Base-by-base conservation (phyloP, 2,329 filamentous ascomycete species). In the Pezicula rhizophila region DNA sequence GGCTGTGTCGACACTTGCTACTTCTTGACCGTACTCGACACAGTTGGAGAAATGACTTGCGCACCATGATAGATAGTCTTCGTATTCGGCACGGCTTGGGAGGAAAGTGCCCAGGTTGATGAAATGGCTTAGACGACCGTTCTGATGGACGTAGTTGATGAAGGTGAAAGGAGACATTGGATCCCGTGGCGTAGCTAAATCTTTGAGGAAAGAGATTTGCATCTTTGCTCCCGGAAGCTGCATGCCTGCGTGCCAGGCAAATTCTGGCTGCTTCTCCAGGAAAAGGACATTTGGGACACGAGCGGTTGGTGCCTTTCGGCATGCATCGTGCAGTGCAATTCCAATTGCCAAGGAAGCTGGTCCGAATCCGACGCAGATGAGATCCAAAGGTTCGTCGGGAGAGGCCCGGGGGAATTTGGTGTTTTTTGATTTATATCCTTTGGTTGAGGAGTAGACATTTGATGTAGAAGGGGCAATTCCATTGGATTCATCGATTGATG, bases 131-230 rank as follows among this genome's bases (percentile, higher is more conserved):
- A 96, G 76, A n/a, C 91, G 79, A 50, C 77, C 77, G 60, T 93
- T 84, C 60, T 79, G 70, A 70, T 93, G 85, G n/a, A 96, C 79
- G 66, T 96, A 96, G 70, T 96, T 96, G 63, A 95, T 73, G 70
- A 96, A 96, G 14, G 91, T 96, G 68, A 96, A 96, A 61, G 89
- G 79, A 58, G 87, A 95, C 55, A 86, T 81, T 8, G 91, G 91
- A 64, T 96, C 84, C 49, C 91, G 80, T 58, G 95, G 75, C 3
- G 88, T 92, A 4, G 91, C 91, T 68, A 96, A 79, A 64, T 96
- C 91, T 71, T 96, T 96, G 73, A 96, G 79, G 72, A 95, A 96
- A 15, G 88, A 92, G 59, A 96, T 96, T 64, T 96, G 91, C 91
- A 96, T 96, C 71, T 86, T 91, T 48, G 90, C 87, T 3, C 89